Evolutionary conservation across 73 alveolate species (phyloP).

Genomic region (Paramecium octaurelia): DNA sequence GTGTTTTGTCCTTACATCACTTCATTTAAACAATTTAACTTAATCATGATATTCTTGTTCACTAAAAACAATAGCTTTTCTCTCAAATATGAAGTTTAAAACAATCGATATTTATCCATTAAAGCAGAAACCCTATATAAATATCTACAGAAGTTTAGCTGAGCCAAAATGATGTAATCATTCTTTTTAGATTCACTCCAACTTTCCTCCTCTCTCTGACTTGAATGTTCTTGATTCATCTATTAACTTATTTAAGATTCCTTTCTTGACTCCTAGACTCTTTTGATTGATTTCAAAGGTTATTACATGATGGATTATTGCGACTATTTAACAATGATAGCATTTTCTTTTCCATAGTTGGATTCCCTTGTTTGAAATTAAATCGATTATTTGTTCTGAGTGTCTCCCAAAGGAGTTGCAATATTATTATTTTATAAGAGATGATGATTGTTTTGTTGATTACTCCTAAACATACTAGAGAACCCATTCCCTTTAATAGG

Average conservation of each 20-base stretch:
- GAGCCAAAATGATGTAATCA: constrained; percentile 42
- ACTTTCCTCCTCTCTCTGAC: neutral
- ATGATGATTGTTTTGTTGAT: neutral
- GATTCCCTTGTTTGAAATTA: neutral
- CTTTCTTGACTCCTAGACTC: constrained; percentile 3
- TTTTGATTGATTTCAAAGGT: constrained; percentile 11
- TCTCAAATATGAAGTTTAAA: constrained; percentile 24
- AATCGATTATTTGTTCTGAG: neutral
- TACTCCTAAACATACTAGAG: neutral
- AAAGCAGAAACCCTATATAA: constrained; percentile 47
- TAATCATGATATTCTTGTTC: constrained; percentile 52
- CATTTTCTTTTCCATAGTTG: constrained; percentile 25
- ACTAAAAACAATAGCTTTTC: constrained; percentile 51
- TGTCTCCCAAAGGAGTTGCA: neutral
- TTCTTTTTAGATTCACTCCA: constrained; percentile 5
- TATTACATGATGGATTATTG: neutral
- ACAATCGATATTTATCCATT: constrained; percentile 37
- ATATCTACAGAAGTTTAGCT: constrained; percentile 50
- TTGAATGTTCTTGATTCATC: neutral
- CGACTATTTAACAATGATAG: neutral
- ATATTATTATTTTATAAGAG: neutral
- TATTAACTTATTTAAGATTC: constrained; percentile 28
- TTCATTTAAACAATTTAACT: constrained; percentile 39
- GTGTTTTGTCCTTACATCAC: constrained; percentile 25
- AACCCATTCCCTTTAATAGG: constrained; percentile 23